Conservation (phyloP, 768 basidiomycete genomes). For the Aureoboletus auriporus region DNA sequence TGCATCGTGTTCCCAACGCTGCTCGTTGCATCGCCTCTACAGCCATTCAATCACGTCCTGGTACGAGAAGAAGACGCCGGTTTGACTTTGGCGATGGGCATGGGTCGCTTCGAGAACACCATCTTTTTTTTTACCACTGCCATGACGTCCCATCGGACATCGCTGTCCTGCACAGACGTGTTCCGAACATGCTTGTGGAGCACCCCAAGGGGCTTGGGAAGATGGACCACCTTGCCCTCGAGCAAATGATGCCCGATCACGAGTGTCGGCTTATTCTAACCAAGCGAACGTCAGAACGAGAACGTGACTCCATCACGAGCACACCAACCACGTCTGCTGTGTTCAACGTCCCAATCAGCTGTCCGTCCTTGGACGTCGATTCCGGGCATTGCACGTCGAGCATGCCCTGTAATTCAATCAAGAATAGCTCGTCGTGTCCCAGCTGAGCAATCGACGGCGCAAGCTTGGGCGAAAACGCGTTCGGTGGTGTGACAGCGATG, state of each 20-base stretch:
- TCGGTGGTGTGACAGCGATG: slow-evolving; percentile 38
- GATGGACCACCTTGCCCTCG: slow-evolving; percentile 74
- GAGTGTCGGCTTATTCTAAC: slow-evolving; percentile 73
- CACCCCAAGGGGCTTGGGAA: slow-evolving; percentile 82
- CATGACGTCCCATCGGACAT: slow-evolving; percentile 53
- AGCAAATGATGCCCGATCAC: slow-evolving; percentile 86
- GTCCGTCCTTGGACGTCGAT: slow-evolving; percentile 54
- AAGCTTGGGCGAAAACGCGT: slow-evolving; percentile 39
- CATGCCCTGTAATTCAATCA: slow-evolving; percentile 86
- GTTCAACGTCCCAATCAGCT: slow-evolving; percentile 73
- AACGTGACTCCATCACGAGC: neutral
- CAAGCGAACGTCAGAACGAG: neutral
- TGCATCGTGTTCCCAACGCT: slow-evolving; percentile 18
- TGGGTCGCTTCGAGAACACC: slow-evolving; percentile 78
- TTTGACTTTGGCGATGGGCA: slow-evolving; percentile 51
- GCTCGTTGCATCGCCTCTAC: neutral
- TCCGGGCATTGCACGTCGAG: slow-evolving; percentile 62
- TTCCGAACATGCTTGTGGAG: slow-evolving; percentile 38
- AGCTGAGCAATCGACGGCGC: slow-evolving; percentile 65
- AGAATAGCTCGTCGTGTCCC: slow-evolving; percentile 73
- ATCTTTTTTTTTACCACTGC: slow-evolving; percentile 80
- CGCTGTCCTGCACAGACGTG: neutral
- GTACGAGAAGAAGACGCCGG: slow-evolving; percentile 16
- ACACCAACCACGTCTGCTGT: slow-evolving; percentile 58
- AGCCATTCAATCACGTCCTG: slow-evolving; percentile 7